Evolutionary conservation across 2,329 filamentous ascomycete genomes (phyloP), one percentile per base, ranked within the genome.

Genomic region (Neofusicoccum sp.): DNA sequence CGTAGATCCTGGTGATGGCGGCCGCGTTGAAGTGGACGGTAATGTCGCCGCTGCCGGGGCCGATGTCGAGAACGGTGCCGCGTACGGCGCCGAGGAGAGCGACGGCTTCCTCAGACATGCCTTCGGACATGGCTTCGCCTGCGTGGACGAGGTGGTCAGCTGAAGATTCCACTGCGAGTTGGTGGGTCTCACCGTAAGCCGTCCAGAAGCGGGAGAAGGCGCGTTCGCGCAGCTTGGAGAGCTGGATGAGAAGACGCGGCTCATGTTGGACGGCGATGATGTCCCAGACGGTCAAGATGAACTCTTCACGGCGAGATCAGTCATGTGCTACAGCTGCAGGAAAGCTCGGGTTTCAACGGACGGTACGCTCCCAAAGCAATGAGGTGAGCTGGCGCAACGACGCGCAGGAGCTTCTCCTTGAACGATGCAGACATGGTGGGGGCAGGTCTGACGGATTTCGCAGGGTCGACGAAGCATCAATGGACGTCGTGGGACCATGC

Each of bases 11-110:
- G 7, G 65, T 74, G 62, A 84, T 77, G 3, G 75, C 71, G 58
- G 75, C 68, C 6, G 73, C 51, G 57, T 71, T 70, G 62, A 84
- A 81, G 47, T 76, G 74, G 0, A 71, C 71, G 49, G 84, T 73
- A 59, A 83, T 78, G 12, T 79, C 75, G 33, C 84, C 83, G 31
- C 75, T 80, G 4, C 83, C 83, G 0, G 83, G 83, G 9, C 74
- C 74, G 36, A 76, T 66, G 61, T 76, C 74, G n/a, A 76, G 72
- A 43, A 76, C 65, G 1, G 71, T 60, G 33, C 74, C 74, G 48
- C 64, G 64, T 61, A 69, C 70, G 20, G 64, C 57, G 3, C 54
- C 48, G 6, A 76, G 65, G 6, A 76, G 69, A 7, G 65, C 58
- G 26, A 64, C 64, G 7, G 68, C 63, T 5, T 67, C 66, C n/a